Conservation (phyloP, 148 eudicot species). For the Heliamphora exappendiculata region DNA sequence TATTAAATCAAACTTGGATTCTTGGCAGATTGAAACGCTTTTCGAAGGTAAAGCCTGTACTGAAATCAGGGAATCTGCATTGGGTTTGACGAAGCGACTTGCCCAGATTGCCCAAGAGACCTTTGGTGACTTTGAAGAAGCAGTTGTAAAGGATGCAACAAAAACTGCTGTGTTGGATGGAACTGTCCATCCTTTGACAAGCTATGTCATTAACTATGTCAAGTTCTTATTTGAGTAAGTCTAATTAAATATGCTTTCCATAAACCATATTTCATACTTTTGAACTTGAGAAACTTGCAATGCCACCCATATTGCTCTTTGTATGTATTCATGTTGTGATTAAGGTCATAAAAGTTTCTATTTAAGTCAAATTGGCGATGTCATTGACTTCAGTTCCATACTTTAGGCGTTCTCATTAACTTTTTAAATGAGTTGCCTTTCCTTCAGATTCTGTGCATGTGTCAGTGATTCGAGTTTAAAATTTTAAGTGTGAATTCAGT, state of each 20-base stretch:
- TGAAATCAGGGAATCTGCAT: slow-evolving; percentile 78
- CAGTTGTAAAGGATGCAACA: slow-evolving; percentile 94
- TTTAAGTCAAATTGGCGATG: not conserved
- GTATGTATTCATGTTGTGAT: not conserved
- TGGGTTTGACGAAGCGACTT: slow-evolving; percentile 87
- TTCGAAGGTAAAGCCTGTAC: slow-evolving; percentile 82
- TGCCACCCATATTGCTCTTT: not conserved
- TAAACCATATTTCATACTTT: not conserved
- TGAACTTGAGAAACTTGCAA: not conserved
- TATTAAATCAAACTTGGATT: not conserved
- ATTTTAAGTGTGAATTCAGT: not conserved
- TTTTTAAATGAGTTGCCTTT: not conserved
- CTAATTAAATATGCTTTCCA: not conserved
- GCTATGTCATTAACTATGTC: slow-evolving; percentile 97
- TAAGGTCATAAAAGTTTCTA: slow-evolving; percentile 1
- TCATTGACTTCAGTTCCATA: not conserved
- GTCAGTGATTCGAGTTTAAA: not conserved
- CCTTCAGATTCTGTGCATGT: not conserved
- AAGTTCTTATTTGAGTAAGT: slow-evolving; percentile 95
- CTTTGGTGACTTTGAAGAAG: slow-evolving; percentile 96
- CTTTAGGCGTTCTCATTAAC: not conserved
- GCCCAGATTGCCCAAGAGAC: slow-evolving; percentile 94
- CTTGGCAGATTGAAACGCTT: slow-evolving; percentile 66
- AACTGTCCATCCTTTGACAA: slow-evolving; percentile 96
- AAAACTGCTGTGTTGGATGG: slow-evolving; percentile 90